A percentile compares a stretch with the other conserved stretches of the same genome.
Conservation (phyloP, 805 yeast genomes). For the Saturnispora quitensis region DNA sequence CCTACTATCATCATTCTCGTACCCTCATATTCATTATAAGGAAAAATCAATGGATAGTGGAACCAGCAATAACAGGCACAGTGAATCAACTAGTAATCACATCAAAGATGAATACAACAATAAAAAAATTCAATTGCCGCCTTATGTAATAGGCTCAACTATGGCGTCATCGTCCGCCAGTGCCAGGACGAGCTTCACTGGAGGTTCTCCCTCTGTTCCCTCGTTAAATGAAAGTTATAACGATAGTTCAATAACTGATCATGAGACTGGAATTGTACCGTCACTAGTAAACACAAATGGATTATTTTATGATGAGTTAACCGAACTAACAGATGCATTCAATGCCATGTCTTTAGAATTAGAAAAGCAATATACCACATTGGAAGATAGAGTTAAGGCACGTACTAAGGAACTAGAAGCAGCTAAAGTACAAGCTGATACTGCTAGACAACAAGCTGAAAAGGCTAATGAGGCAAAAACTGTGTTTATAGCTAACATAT, state of each 20-base stretch:
- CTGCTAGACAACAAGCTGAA: constrained; percentile 40
- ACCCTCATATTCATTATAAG: constrained; percentile 6
- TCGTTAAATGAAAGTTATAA: constrained; percentile 12
- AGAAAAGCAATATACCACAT: constrained; percentile 69
- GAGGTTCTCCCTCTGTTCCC: constrained; percentile 4
- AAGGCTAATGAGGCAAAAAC: constrained; percentile 96
- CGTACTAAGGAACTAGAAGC: constrained; percentile 84
- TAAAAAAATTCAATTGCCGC: not conserved
- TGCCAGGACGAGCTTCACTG: constrained; percentile 6
- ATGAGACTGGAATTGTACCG: constrained; percentile 12
- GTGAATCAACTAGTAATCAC: not conserved
- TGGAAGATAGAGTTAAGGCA: constrained; percentile 81
- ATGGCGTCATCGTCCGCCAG: not conserved
- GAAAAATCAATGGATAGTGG: constrained; percentile 1
- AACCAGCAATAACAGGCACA: not conserved
- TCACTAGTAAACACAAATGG: constrained; percentile 25
- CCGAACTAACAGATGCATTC: constrained; percentile 81
- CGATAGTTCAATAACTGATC: not conserved
- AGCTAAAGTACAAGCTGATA: constrained; percentile 69
- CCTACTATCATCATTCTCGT: not conserved
- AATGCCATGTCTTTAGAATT: constrained; percentile 86
- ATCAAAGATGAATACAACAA: not conserved
- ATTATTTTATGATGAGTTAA: constrained; percentile 70
- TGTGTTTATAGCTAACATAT: constrained; percentile 82
- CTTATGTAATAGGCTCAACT: not conserved